Percentiles rank a stretch among this genome's conserved stretches.
Evolutionary conservation across 2,329 filamentous ascomycete species (phyloP).

Genomic region (Botrytis pseudocinerea): DNA sequence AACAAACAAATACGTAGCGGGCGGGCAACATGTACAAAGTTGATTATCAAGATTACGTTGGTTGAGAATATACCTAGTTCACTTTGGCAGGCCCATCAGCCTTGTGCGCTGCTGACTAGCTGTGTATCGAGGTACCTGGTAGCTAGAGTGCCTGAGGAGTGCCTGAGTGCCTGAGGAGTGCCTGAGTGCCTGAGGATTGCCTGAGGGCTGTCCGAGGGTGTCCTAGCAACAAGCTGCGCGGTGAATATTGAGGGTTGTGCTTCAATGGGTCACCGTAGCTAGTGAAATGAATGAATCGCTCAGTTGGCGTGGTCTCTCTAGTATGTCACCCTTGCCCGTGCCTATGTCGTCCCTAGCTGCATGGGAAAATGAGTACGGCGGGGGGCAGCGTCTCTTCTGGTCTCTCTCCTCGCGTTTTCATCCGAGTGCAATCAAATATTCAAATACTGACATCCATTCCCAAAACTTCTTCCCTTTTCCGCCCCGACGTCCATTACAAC

Average conservation of each 20-base stretch:
- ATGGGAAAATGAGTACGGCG: neutral
- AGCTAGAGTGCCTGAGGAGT: too few species aligned
- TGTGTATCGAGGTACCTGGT: too few species aligned
- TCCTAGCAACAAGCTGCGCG: too few species aligned
- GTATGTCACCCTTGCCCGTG: too few species aligned
- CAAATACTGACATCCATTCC: neutral
- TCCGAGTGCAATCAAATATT: neutral
- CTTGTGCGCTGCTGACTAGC: too few species aligned
- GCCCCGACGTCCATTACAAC: neutral
- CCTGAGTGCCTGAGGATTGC: too few species aligned
- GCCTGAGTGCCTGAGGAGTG: too few species aligned
- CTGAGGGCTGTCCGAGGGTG: too few species aligned
- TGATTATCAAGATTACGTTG: conserved; percentile 11
- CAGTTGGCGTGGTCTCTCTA: neutral
- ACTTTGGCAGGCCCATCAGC: too few species aligned
- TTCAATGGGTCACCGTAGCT: conserved; percentile 9
- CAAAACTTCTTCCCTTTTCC: neutral
- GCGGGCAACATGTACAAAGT: neutral
- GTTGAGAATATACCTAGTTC: neutral
- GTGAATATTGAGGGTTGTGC: neutral
- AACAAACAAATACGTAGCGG: neutral
- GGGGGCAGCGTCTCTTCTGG: neutral
- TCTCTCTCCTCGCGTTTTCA: neutral
- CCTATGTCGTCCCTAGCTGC: too few species aligned
- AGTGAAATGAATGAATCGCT: conserved; percentile 8